Evolutionary conservation across 2,329 filamentous ascomycete genomes (phyloP).

Genomic region (Venturia oleaginea): DNA sequence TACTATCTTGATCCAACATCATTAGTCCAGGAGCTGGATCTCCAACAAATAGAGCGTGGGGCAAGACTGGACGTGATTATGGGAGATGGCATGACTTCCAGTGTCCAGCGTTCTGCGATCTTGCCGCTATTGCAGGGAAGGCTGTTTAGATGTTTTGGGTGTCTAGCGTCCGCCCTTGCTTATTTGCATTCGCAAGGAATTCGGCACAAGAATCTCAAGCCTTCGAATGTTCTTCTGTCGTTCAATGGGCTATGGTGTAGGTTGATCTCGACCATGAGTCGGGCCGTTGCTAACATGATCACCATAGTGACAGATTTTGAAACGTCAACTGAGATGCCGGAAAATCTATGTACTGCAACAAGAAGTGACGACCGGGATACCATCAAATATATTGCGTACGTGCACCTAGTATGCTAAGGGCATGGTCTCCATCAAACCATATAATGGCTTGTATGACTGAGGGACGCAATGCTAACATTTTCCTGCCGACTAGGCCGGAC

Average conservation of each 20-base stretch:
- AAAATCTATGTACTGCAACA: background rate
- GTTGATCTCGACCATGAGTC: background rate
- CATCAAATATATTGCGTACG: background rate
- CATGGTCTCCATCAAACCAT: conserved; percentile 1
- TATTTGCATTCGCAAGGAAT: background rate
- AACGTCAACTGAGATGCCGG: background rate
- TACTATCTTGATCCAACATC: background rate
- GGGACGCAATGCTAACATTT: background rate
- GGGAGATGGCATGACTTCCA: background rate
- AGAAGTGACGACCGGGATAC: no score
- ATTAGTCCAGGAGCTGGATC: background rate
- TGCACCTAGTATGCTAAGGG: background rate
- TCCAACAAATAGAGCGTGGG: background rate
- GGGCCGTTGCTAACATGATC: background rate
- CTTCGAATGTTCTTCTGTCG: background rate
- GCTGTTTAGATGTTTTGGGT: background rate
- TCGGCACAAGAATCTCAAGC: background rate
- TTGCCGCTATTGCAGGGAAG: background rate
- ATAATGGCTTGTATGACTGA: background rate
- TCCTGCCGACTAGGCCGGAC: background rate
- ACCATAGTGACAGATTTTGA: background rate
- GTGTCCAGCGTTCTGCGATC: background rate
- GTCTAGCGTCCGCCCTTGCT: background rate
- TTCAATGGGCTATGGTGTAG: conserved; percentile 1
- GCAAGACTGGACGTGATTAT: background rate